Conservation (phyloP, 495 filamentous ascomycete genomes). For the Aspergillus carlsbadensis region DNA sequence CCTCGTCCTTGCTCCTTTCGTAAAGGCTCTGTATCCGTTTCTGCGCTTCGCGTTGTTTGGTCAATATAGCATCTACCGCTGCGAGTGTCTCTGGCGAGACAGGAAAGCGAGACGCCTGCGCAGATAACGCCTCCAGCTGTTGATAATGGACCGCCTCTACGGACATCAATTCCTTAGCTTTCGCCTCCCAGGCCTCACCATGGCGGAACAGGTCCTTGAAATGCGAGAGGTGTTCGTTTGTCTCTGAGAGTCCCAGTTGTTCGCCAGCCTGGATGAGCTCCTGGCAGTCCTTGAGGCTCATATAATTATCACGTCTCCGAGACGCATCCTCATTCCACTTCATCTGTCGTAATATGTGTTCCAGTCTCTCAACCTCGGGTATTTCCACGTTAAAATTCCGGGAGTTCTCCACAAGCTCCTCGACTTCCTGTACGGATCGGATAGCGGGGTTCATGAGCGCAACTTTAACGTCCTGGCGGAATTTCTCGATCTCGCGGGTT, state of each 20-base stretch:
- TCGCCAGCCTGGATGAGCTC: constrained; percentile 74
- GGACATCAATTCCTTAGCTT: constrained; percentile 89
- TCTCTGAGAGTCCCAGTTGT: constrained; percentile 71
- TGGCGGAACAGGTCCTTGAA: constrained; percentile 72
- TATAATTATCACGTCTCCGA: constrained; percentile 56
- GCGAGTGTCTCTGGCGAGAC: constrained; percentile 79
- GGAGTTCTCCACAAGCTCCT: constrained; percentile 84
- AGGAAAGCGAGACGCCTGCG: constrained; percentile 72
- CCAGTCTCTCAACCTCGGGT: constrained; percentile 83
- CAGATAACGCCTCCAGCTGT: constrained; percentile 87
- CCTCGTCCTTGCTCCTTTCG: constrained; percentile 69
- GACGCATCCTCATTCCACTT: constrained; percentile 84
- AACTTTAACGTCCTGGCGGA: constrained; percentile 72
- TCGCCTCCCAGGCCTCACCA: constrained; percentile 87
- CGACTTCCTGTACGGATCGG: constrained; percentile 69
- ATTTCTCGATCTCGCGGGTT: constrained; percentile 80
- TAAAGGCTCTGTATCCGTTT: constrained; percentile 78
- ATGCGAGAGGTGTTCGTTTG: constrained; percentile 71
- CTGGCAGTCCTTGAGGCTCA: constrained; percentile 73
- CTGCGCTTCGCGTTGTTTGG: constrained; percentile 94
- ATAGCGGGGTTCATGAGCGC: constrained; percentile 62
- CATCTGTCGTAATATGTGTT: constrained; percentile 76
- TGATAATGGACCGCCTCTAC: constrained; percentile 89
- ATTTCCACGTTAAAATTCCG: constrained; percentile 92
- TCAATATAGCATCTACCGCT: constrained; percentile 85